Evolutionary conservation across 768 basidiomycete genomes (phyloP), one percentile per base, ranked within the genome.

Genomic region (Podaxis sp.): DNA sequence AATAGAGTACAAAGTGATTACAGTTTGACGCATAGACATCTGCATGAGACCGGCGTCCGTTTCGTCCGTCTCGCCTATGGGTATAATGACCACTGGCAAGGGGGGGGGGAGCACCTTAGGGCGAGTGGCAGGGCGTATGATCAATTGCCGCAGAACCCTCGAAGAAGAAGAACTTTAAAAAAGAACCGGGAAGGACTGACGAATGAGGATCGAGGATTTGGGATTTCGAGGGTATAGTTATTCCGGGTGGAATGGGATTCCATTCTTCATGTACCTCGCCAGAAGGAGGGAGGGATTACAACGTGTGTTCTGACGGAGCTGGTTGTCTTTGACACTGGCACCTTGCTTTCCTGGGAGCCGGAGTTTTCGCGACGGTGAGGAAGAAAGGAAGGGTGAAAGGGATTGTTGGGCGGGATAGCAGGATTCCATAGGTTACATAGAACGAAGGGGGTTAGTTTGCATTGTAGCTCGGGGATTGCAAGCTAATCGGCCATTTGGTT

Each of bases 231-330:
- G 15, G 17, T 41, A n/a, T 41, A 41, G 40, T 41, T 41, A 41
- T 41, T 37, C 53, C 53, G 53, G 53, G n/a, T 55, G n/a, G 36
- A 37, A 55, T 55, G 53, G 53, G 53, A 55, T 55, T 55, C 53
- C 36, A 38, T 38, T 55, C 36, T 33, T 22, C 12, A 19, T 43
- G 41, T 19, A 13, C 41, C 13, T 43, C 15, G 41, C 41, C 13
- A 15, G 41, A 13, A 15, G 41, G 41, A 15, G 13, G 33, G 8
- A 33, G 33, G 33, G 33, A 33, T 33, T 33, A 33, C 9, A 33
- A 33, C 33, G 8, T 33, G 33, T 9, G 29, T 33, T 33, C 33
- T 33, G 33, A 33, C 33, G 33, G 33, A 33, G 33, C 1, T 33
- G 33, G 33, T 33, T 33, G 33, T 33, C 2, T 33, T 33, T 33